These are phyloP conservation scores for Pleurotus cornucopiae DNA, from an alignment of 768 basidiomycete species.

Conservation along the genomic window DNA sequence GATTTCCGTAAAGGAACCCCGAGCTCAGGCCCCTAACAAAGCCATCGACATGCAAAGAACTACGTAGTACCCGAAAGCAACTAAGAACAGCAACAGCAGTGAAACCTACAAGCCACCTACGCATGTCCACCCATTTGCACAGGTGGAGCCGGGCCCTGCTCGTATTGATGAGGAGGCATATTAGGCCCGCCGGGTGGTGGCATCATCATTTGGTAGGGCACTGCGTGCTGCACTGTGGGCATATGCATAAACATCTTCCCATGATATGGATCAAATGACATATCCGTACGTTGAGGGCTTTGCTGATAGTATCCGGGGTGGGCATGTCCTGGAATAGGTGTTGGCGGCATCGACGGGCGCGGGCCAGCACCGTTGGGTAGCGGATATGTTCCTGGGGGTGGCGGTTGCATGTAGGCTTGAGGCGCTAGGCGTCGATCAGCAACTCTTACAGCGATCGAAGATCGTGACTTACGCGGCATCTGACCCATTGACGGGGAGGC, in stretches of 20 bases:
- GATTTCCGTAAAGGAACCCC: background rate
- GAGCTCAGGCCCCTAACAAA: background rate
- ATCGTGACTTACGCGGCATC: constrained; percentile 70
- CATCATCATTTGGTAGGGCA: constrained; percentile 93
- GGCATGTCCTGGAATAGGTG: constrained; percentile 82
- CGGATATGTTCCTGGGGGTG: constrained; percentile 74
- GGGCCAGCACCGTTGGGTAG: constrained; percentile 77
- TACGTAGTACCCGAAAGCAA: background rate
- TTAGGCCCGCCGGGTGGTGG: constrained; percentile 57
- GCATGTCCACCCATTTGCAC: constrained; percentile 62
- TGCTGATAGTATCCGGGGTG: constrained; percentile 82
- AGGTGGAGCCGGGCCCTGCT: constrained; percentile 62
- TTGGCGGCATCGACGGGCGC: constrained; percentile 88
- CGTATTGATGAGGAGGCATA: constrained; percentile 69
- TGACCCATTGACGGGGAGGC: constrained; percentile 77
- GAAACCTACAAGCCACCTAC: background rate
- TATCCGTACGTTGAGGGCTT: constrained; percentile 71
- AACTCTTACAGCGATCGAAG: background rate
- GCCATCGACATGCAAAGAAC: background rate
- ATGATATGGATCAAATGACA: constrained; percentile 18
- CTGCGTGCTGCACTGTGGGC: constrained; percentile 73
- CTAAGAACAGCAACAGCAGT: background rate
- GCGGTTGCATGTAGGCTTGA: constrained; percentile 74
- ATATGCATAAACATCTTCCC: constrained; percentile 25
- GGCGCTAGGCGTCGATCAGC: constrained; percentile 38